These are phyloP conservation scores for Gentiana straminea DNA, from an alignment of 257 asterid species.

Conservation along the genomic window DNA sequence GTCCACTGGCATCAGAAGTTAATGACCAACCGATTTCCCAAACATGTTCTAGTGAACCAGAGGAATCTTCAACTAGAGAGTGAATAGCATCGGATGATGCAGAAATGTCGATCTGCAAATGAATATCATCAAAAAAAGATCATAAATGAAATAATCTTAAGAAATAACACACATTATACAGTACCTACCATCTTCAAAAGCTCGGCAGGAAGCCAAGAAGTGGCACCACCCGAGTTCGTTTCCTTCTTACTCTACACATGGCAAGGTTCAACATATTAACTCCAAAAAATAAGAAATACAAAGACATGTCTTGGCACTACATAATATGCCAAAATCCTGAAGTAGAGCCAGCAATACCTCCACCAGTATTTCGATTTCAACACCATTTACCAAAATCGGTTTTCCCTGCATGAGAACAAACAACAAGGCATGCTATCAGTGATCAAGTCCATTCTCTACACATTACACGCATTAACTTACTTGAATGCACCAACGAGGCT, in stretches of 20 bases:
- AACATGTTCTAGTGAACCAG: slow-evolving; percentile 64
- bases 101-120: slow-evolving; percentile 67
- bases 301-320: slow-evolving; percentile 2
- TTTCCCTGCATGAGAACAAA: slow-evolving; percentile 41
- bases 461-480: background rate
- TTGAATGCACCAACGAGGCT: background rate
- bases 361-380: slow-evolving; percentile 54
- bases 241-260: slow-evolving; percentile 39
- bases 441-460: background rate
- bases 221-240: slow-evolving; percentile 19
- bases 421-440: background rate
- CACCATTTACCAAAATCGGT: slow-evolving; percentile 59
- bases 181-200: slow-evolving; percentile 48
- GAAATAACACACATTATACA: background rate
- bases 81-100: slow-evolving; percentile 71
- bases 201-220: slow-evolving; percentile 69
- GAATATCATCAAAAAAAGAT: slow-evolving; percentile 1
- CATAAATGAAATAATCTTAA: no score
- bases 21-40: slow-evolving; percentile 99
- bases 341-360: slow-evolving; percentile 45
- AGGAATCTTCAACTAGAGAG: slow-evolving; percentile 75
- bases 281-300: slow-evolving; percentile 3
- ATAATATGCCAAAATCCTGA: background rate
- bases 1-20: slow-evolving; percentile 58
- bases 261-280: slow-evolving; percentile 15